Evolutionary conservation across 2,329 filamentous ascomycete genomes (phyloP).

Genomic region (Zymoseptoria passerinii): DNA sequence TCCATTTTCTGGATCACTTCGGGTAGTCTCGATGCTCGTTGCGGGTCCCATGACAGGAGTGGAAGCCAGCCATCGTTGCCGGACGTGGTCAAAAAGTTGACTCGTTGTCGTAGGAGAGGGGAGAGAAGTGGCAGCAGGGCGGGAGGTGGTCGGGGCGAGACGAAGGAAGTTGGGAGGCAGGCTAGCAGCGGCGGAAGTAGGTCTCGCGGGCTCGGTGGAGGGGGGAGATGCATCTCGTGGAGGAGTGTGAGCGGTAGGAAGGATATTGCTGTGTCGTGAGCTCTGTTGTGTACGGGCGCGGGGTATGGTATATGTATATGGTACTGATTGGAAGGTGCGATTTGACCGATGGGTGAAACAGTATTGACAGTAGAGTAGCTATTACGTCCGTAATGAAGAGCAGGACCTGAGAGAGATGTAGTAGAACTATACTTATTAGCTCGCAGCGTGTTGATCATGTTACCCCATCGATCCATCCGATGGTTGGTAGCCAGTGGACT

Average conservation of each 20-base stretch:
- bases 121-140: constrained; percentile 53
- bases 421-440: not conserved
- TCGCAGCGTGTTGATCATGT: not conserved
- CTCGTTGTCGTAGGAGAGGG: constrained; percentile 54
- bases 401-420: not conserved
- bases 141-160: constrained; percentile 51
- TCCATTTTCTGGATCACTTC: constrained; percentile 53
- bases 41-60: constrained; percentile 60
- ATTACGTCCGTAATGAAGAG: not conserved
- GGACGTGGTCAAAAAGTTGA: constrained; percentile 50
- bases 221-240: constrained; percentile 43
- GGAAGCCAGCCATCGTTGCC: constrained; percentile 54
- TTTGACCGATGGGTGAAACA: not conserved
- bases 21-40: constrained; percentile 51
- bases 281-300: not conserved
- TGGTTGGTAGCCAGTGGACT: not conserved
- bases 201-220: constrained; percentile 46
- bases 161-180: constrained; percentile 53
- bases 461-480: not conserved
- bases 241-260: not conserved
- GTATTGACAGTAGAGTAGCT: not conserved
- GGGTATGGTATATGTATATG: not conserved
- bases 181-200: constrained; percentile 56
- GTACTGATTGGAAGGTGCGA: not conserved
- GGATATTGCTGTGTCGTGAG: not conserved